Evolutionary conservation across 129 eudicot genomes (phyloP), one percentile per base, ranked within the genome.

Genomic region (Sambucus nigra): DNA sequence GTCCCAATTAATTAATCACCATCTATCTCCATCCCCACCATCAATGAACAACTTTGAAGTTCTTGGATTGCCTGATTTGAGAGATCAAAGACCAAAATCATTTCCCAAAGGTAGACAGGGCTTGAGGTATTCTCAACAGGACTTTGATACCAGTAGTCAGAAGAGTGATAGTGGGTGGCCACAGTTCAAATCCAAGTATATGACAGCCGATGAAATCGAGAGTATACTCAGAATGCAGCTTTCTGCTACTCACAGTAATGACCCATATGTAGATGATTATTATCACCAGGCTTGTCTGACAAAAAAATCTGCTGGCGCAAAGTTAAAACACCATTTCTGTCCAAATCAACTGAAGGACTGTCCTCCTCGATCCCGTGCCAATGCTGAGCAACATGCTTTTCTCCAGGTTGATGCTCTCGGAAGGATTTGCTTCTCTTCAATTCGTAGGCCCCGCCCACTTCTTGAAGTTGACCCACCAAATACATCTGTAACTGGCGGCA

Each of bases 361-460:
- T 59, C 47, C 96, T 12, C 65, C 91, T 20, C 69, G 79, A 39
- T 67, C 80, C 25, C 92, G 85, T 53, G 69, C 84, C n/a, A 76
- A 59, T 72, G 63, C 59, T 24, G 99, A 92, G 27, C 96, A 96
- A 26, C 99, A 92, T 46, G 80, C 96, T 31, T 86, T 82, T 64
- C 89, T 92, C 22, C 79, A 92, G 63, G 94, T 92, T 56, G 96
- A 92, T 65, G 99, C 94, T 55, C 72, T 92, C 60, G 99, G 99
- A 9, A 59, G 99, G 68, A 77, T 92, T 41, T 69, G 91, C n/a
- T 86, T 92, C 73, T 70, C 99, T 51, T 92, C 99, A 2, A 82
- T 92, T 53, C 94, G 94, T 24, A 83, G 96, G 66, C 99, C 99
- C 12, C 93, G 89, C 20, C 99, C 96, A 13, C 96, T 92, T 53